phyloP scores from a whole-genome alignment of 768 basidiomycete genomes.

The Kwoniella dejecticola region DNA sequence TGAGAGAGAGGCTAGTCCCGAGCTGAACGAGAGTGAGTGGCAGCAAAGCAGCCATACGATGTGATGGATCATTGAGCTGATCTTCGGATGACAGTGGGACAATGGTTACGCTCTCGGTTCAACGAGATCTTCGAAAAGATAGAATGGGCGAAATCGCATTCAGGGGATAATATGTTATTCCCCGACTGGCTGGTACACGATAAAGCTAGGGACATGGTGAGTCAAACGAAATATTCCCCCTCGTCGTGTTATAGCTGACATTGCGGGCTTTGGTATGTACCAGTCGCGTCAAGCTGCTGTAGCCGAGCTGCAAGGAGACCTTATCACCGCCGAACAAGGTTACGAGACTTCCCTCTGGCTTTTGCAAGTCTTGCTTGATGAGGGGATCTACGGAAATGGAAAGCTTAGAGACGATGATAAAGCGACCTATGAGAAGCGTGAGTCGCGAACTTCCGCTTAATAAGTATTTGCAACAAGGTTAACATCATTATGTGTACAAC shows the following conservation, averaged over 20 bases:
- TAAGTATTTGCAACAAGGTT: not conserved
- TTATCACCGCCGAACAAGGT: slow-evolving; percentile 84
- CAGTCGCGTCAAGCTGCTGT: slow-evolving; percentile 91
- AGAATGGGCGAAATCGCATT: slow-evolving; percentile 59
- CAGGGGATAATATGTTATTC: slow-evolving; percentile 70
- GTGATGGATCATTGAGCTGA: slow-evolving; percentile 5
- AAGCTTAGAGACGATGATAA: slow-evolving; percentile 55
- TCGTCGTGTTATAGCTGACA: not conserved
- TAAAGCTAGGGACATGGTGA: slow-evolving; percentile 78
- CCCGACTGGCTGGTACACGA: slow-evolving; percentile 92
- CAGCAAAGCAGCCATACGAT: too few relatives aligned
- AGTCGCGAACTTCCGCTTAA: slow-evolving; percentile 22
- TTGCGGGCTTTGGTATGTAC: not conserved
- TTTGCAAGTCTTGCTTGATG: slow-evolving; percentile 86
- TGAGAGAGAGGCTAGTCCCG: slow-evolving; percentile 44
- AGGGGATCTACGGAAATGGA: slow-evolving; percentile 57
- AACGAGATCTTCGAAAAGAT: slow-evolving; percentile 92
- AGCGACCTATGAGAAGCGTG: slow-evolving; percentile 56
- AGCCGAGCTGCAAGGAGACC: slow-evolving; percentile 80
- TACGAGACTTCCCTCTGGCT: slow-evolving; percentile 97
- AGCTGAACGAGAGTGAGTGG: slow-evolving; percentile 64
- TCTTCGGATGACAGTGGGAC: slow-evolving; percentile 52
- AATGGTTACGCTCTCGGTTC: slow-evolving; percentile 93
- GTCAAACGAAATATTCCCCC: slow-evolving; percentile 47
- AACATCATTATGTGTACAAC: not conserved